A percentile compares a stretch with the other conserved stretches of the same genome.
Conservation (phyloP, 2,329 filamentous ascomycete genomes). For the Chaetomium strumarium region DNA sequence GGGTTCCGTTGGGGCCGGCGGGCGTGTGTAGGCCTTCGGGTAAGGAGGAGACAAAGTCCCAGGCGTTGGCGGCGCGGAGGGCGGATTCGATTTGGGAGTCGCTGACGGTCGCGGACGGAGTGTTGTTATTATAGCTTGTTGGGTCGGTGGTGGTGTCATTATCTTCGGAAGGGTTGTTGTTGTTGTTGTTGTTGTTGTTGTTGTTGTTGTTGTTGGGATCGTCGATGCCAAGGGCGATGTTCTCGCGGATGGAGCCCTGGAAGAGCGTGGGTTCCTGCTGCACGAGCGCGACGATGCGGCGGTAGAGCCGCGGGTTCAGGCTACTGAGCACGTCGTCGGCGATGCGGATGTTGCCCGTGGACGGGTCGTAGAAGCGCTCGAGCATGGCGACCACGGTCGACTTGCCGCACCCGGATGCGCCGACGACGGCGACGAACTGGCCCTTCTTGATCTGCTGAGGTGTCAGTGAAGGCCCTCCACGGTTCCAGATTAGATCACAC, state of each 20-base stretch:
- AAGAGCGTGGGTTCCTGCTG: constrained; percentile 31
- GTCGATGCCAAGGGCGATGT: constrained; percentile 44
- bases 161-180: no score
- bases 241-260: constrained; percentile 47
- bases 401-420: constrained; percentile 52
- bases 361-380: constrained; percentile 38
- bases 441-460: constrained; percentile 34
- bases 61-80: constrained; percentile 49
- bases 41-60: constrained; percentile 49
- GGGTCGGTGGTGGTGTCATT: no score
- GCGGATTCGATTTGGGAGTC: constrained; percentile 42
- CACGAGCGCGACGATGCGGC: constrained; percentile 42
- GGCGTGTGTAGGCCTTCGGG: constrained; percentile 56
- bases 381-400: constrained; percentile 54
- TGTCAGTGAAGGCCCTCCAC: neutral
- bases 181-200: no score
- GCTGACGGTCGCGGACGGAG: neutral
- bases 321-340: constrained; percentile 29
- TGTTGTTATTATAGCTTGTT: no score
- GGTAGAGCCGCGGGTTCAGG: constrained; percentile 40
- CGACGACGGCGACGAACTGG: constrained; percentile 50
- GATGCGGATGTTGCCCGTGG: constrained; percentile 35
- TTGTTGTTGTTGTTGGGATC: constrained; percentile 5
- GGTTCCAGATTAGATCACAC: constrained; percentile 18
- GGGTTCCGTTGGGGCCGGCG: constrained; percentile 61